Evolutionary conservation across 164 flowering plant species (phyloP), one percentile per base, ranked within the genome.

Genomic region (Taxillus chinensis): DNA sequence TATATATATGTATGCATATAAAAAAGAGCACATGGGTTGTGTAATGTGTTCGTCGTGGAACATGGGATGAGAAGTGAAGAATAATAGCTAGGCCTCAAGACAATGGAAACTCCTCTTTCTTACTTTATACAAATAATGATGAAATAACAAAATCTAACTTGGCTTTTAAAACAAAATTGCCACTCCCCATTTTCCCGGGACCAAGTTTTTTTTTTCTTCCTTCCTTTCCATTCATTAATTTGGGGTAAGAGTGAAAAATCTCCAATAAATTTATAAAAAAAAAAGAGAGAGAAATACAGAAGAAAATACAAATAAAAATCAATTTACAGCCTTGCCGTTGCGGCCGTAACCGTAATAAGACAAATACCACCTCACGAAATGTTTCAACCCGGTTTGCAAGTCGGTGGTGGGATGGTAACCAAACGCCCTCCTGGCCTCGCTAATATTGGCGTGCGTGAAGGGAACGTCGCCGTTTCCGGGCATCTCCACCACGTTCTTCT

Each of bases 381-480:
- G 85, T 72, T 74, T 83, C 80, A 87, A 77, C 64, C 93, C 93
- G 70, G 87, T 87, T 67, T 81, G 82, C 78, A 87, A 78, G 79
- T 86, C 90, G 62, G 93, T 86, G 2, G 82, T 82, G 41, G 93
- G 93, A 46, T 80, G 81, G 55, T 87, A 87, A 75, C 87, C 90
- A 59, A 85, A 64, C 59, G 71, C 90, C 11, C 59, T 60, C 4
- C 55, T 43, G 15, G 74, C 74, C 42, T 15, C 39, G 17, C 71
- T 71, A 39, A 71, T 71, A 37, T 71, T 71, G 15, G 74, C 74
- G 54, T 71, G 74, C 15, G 74, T 71, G 17, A 71, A 71, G 54
- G 71, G 70, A 13, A 87, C 93, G 77, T 87, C 93, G 38, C 93
- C 93, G 76, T 87, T 87, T 64, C 90, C 88, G 0, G 93, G 93